Conservation (phyloP, 208 protist genomes). For the Phytomonas sp. region DNA sequence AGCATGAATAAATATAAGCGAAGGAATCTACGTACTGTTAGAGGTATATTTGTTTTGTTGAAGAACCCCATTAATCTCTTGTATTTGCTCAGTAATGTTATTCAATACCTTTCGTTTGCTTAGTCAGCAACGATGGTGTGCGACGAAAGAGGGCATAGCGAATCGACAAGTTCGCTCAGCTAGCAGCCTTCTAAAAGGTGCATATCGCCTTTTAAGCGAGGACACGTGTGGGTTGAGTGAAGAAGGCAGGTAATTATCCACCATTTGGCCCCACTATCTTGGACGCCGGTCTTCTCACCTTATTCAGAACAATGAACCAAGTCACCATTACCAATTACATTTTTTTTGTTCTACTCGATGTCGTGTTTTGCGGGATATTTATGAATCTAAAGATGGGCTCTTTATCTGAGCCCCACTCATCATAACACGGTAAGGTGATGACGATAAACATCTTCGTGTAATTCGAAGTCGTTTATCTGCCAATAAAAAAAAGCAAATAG, state of each 20-base stretch:
- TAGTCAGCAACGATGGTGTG: neutral
- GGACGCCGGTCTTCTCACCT: neutral
- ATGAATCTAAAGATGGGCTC: neutral
- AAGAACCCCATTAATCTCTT: neutral
- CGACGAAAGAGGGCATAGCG: neutral
- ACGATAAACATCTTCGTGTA: neutral
- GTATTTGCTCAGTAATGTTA: constrained; percentile 3
- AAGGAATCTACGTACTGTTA: neutral
- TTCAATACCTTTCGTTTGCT: neutral
- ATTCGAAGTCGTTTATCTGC: neutral
- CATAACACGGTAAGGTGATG: neutral
- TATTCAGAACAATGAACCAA: neutral
- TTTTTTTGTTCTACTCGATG: neutral
- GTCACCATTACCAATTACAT: neutral
- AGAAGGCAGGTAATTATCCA: neutral
- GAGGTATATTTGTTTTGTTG: constrained; percentile 1
- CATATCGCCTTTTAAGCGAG: neutral
- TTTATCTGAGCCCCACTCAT: neutral
- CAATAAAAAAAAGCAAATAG: neutral
- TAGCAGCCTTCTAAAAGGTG: neutral
- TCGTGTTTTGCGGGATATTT: neutral
- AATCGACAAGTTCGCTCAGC: neutral
- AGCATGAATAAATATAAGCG: neutral
- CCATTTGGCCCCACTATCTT: neutral
- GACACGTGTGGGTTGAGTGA: neutral